These are phyloP conservation scores for Senna siamea DNA, from an alignment of 306 rosid species.

Conservation along the genomic window DNA sequence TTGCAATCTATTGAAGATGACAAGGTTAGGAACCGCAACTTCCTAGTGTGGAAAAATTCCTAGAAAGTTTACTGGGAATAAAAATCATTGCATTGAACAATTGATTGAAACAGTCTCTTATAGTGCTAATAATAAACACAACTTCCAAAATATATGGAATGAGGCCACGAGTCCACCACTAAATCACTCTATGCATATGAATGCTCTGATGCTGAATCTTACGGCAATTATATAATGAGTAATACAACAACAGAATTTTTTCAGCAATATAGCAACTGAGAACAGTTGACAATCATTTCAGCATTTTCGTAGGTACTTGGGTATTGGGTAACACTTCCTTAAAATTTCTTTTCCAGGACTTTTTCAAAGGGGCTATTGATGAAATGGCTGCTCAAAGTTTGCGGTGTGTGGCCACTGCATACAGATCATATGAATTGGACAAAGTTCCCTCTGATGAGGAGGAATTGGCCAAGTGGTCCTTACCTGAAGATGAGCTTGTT, in stretches of 20 bases:
- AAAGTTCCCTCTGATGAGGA: conserved; percentile 74
- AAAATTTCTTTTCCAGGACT: conserved; percentile 51
- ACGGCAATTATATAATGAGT: conserved; percentile 5
- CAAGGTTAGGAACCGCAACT: conserved; percentile 59
- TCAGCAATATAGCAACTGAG: conserved; percentile 5
- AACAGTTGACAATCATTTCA: conserved; percentile 20
- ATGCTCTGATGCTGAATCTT: conserved; percentile 25
- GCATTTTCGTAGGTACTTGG: conserved; percentile 16
- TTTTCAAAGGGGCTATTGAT: conserved; percentile 64
- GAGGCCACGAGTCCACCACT: conserved; percentile 6
- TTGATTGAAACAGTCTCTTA: conserved; percentile 7
- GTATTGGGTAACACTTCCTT: conserved; percentile 27
- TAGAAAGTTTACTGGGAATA: conserved; percentile 36
- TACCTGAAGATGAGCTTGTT: conserved; percentile 81
- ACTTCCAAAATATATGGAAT: conserved; percentile 29
- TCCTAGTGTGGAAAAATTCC: conserved; percentile 12
- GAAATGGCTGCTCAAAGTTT: conserved; percentile 89
- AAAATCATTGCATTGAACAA: conserved; percentile 27
- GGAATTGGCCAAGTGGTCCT: conserved; percentile 69
- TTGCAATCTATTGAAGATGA: conserved; percentile 59
- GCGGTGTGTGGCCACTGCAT: conserved; percentile 96
- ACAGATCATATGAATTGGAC: conserved; percentile 67
- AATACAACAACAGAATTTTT: conserved; percentile 32
- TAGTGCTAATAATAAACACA: conserved; percentile 26
- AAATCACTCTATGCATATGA: conserved; percentile 27